These are phyloP conservation scores for Lichtheimia ramosa DNA, from an alignment of 371 early-diverging fungal genomes.

Conservation along the genomic window DNA sequence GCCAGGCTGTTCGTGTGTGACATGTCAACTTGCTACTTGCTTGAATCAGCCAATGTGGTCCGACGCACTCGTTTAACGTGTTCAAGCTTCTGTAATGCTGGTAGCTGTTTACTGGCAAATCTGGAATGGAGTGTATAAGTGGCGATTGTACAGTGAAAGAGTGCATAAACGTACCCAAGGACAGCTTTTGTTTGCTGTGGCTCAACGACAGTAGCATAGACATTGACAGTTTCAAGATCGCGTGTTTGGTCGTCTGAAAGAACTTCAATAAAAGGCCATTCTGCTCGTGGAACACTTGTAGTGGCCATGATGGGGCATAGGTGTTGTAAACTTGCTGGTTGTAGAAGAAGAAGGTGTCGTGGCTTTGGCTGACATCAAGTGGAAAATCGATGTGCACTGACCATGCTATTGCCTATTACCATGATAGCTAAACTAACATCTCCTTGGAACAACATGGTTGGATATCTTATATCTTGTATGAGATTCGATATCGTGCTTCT, in stretches of 20 bases:
- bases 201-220: slow-evolving; percentile 42
- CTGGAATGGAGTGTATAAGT: slow-evolving; percentile 15
- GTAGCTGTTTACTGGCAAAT: slow-evolving; percentile 41
- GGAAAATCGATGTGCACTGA: no score
- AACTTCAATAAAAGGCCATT: slow-evolving; percentile 48
- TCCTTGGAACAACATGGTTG: no score
- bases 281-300: slow-evolving; percentile 12
- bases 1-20: background rate
- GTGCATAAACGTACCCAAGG: slow-evolving; percentile 35
- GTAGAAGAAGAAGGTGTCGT: no score
- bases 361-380: no score
- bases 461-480: no score
- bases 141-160: background rate
- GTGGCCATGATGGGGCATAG: background rate
- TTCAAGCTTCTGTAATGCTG: slow-evolving; percentile 34
- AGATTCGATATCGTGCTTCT: no score
- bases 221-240: slow-evolving; percentile 31
- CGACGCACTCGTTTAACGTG: slow-evolving; percentile 50
- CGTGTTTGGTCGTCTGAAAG: slow-evolving; percentile 40
- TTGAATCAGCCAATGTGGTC: slow-evolving; percentile 9
- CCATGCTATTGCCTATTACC: no score
- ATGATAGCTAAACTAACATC: no score
- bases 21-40: background rate
- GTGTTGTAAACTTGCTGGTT: no score
- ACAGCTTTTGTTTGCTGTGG: slow-evolving; percentile 38